These are phyloP conservation scores for Terana coerulea DNA, from an alignment of 768 basidiomycete species.

Conservation along the genomic window DNA sequence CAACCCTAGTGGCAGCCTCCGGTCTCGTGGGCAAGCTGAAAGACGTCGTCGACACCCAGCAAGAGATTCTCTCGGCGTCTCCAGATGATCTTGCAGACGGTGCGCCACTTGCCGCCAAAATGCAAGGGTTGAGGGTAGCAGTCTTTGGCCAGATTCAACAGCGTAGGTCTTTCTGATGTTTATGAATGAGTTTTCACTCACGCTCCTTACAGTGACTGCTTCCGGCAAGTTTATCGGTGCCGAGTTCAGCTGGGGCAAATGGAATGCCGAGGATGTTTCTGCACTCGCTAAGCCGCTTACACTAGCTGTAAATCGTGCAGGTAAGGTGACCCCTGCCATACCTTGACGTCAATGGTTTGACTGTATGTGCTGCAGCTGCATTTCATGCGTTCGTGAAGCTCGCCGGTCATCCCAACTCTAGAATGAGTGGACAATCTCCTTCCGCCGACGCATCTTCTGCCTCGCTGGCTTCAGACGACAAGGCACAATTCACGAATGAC, in stretches of 20 bases:
- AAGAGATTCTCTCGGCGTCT: constrained; percentile 23
- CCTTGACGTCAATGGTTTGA: background rate
- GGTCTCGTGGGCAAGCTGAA: constrained; percentile 28
- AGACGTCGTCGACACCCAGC: constrained; percentile 30
- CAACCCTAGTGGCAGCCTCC: constrained; percentile 29
- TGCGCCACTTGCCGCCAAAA: constrained; percentile 18
- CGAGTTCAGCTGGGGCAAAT: constrained; percentile 43
- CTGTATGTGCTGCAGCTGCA: constrained; percentile 24
- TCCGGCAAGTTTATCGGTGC: constrained; percentile 35
- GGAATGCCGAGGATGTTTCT: constrained; percentile 41
- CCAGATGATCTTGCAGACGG: constrained; percentile 22
- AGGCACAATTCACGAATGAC: constrained; percentile 25
- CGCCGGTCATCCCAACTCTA: constrained; percentile 16
- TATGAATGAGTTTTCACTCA: background rate
- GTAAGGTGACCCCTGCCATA: constrained; percentile 20
- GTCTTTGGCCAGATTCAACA: constrained; percentile 26
- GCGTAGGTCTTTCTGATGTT: constrained; percentile 19
- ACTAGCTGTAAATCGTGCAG: constrained; percentile 31
- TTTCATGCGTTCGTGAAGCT: constrained; percentile 31
- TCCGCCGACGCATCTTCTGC: constrained; percentile 9
- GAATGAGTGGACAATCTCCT: constrained; percentile 2
- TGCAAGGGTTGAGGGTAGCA: constrained; percentile 18
- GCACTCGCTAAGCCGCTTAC: constrained; percentile 33
- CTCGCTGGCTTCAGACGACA: constrained; percentile 3
- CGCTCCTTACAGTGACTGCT: constrained; percentile 28